A percentile compares a stretch with the other conserved stretches of the same genome.
Evolutionary conservation across 2,329 filamentous ascomycete species (phyloP).

Genomic region (Rhexocercosporidium sp.): DNA sequence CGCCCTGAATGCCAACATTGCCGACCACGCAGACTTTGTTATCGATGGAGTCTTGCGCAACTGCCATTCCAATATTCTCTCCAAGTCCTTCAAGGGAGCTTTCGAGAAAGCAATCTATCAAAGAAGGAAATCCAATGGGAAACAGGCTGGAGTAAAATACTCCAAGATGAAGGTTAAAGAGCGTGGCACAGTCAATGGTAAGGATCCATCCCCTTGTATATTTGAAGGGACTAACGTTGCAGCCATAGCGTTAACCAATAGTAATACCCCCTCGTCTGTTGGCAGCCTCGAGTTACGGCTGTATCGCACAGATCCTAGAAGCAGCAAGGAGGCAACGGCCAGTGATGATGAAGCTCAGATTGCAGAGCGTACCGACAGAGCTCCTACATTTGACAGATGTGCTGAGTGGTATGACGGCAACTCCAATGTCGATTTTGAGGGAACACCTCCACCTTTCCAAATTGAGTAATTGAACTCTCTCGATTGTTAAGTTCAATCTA

Average conservation of each 20-base stretch:
- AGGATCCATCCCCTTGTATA: background rate
- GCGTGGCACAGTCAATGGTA: conserved; percentile 20
- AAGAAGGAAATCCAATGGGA: conserved; percentile 1
- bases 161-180: conserved; percentile 25
- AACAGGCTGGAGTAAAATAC: conserved; percentile 6
- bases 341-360: background rate
- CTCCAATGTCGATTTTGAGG: conserved; percentile 12
- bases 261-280: conserved; percentile 17
- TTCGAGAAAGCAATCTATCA: conserved; percentile 8
- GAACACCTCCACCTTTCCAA: conserved; percentile 29
- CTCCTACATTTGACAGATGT: conserved; percentile 28
- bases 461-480: conserved; percentile 25
- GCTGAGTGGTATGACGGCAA: conserved; percentile 30
- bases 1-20: conserved; percentile 9
- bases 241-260: background rate
- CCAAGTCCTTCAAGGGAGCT: background rate
- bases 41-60: conserved; percentile 38
- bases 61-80: conserved; percentile 4
- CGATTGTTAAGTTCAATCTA: background rate
- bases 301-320: conserved; percentile 13
- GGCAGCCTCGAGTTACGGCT: conserved; percentile 17
- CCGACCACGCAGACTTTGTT: conserved; percentile 34
- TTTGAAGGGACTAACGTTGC: background rate
- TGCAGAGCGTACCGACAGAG: background rate
- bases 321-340: background rate